Evolutionary conservation across 192 early-diverging fungal genomes (phyloP).

Genomic region (Podila verticillata): DNA sequence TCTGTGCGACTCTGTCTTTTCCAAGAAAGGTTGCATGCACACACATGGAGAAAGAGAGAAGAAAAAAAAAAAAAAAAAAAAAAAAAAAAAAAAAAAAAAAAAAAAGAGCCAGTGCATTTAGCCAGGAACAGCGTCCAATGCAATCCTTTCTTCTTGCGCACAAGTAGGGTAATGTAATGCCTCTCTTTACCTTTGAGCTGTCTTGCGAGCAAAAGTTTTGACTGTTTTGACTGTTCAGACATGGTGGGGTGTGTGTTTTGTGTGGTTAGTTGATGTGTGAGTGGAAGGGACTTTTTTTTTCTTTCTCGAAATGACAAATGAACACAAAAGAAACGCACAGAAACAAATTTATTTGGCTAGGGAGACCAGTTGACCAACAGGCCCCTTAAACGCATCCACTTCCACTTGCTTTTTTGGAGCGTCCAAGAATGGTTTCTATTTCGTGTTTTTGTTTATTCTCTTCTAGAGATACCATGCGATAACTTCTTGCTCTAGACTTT

Average conservation of each 20-base stretch:
- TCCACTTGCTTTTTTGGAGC: too few species aligned
- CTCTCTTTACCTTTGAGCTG: slow-evolving; percentile 34
- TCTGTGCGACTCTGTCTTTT: background rate
- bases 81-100: too few species aligned
- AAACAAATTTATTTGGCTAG: background rate
- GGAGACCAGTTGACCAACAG: too few species aligned
- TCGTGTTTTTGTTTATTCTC: slow-evolving; percentile 20
- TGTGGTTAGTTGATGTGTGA: slow-evolving; percentile 1
- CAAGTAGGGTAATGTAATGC: background rate
- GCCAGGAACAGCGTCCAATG: background rate
- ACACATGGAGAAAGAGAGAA: background rate
- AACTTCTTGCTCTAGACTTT: slow-evolving; percentile 19
- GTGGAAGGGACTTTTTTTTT: too few species aligned
- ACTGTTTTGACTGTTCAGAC: slow-evolving; percentile 9
- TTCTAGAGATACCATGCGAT: background rate
- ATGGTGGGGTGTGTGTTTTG: background rate
- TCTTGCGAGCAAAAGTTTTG: slow-evolving; percentile 22
- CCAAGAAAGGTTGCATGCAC: background rate
- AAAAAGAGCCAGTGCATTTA: background rate
- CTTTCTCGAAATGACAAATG: background rate
- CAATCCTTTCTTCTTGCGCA: background rate
- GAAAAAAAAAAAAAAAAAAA: too few species aligned
- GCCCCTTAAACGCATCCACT: too few species aligned
- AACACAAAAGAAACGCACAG: background rate
- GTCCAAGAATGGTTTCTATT: background rate